These are phyloP conservation scores for Pyrenochaeta sp. DNA, from an alignment of 2,329 filamentous ascomycete genomes.

Conservation along the genomic window DNA sequence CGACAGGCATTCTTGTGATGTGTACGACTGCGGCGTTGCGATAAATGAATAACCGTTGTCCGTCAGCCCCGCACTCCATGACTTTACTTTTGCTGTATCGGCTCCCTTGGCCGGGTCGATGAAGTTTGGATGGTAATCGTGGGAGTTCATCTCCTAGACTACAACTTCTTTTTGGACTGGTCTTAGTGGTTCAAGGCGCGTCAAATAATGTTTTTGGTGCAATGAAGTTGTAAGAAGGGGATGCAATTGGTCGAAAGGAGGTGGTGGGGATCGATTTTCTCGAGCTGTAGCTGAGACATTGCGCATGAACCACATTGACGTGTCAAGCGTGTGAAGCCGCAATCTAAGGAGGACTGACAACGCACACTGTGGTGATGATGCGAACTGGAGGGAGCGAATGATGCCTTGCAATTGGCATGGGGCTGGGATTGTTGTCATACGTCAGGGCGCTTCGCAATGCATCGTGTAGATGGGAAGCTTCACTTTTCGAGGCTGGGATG, in stretches of 20 bases:
- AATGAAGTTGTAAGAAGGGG: neutral
- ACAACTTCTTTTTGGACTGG: too few relatives aligned
- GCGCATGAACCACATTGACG: slow-evolving; percentile 47
- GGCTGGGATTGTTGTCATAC: slow-evolving; percentile 24
- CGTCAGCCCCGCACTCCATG: too few relatives aligned
- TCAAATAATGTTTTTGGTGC: neutral
- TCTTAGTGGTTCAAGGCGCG: too few relatives aligned
- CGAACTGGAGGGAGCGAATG: slow-evolving; percentile 36
- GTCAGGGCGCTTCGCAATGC: neutral
- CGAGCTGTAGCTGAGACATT: slow-evolving; percentile 5
- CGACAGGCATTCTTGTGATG: too few relatives aligned
- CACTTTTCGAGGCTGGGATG: slow-evolving; percentile 20
- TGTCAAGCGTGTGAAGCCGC: slow-evolving; percentile 33
- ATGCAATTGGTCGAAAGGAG: neutral
- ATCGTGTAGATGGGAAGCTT: slow-evolving; percentile 20
- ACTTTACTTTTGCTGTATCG: too few relatives aligned
- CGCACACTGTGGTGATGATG: slow-evolving; percentile 26
- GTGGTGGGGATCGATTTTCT: neutral
- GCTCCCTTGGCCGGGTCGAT: too few relatives aligned
- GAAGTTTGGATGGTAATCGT: too few relatives aligned
- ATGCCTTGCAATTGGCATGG: slow-evolving; percentile 1
- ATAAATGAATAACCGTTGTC: too few relatives aligned
- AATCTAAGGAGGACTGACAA: slow-evolving; percentile 20
- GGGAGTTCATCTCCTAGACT: too few relatives aligned
- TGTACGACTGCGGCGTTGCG: too few relatives aligned